Conservation (phyloP, 1,284 basidiomycete species). For the Microbotryum scabiosae region DNA sequence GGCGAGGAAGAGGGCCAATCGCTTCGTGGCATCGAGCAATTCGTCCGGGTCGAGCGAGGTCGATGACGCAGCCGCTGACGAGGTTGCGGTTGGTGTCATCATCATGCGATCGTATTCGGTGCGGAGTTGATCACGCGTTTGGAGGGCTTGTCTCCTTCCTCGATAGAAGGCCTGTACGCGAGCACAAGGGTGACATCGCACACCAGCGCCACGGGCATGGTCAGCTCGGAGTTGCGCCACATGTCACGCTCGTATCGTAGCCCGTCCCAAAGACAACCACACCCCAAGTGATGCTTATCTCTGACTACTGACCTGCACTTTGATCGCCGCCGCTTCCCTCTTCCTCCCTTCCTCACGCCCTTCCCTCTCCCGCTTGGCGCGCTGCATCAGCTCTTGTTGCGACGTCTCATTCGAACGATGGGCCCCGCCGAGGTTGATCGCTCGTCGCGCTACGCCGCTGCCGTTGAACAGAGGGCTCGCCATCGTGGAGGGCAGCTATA, state of each 20-base stretch:
- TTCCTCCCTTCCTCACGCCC: slow-evolving; percentile 53
- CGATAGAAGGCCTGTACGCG: slow-evolving; percentile 36
- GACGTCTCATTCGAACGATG: slow-evolving; percentile 42
- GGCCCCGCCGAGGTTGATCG: slow-evolving; percentile 61
- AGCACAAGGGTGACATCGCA: background rate
- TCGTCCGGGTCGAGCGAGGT: background rate
- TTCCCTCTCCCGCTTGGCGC: slow-evolving; percentile 52
- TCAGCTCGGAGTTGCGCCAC: background rate
- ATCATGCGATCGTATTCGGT: slow-evolving; percentile 45
- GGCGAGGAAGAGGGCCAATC: slow-evolving; percentile 20
- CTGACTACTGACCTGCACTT: slow-evolving; percentile 58
- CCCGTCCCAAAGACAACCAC: background rate
- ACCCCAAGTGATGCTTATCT: background rate
- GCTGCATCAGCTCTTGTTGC: slow-evolving; percentile 51
- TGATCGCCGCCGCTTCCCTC: slow-evolving; percentile 51
- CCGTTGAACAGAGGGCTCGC: slow-evolving; percentile 36
- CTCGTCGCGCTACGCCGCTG: slow-evolving; percentile 45
- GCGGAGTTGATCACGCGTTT: slow-evolving; percentile 45
- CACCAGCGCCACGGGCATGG: background rate
- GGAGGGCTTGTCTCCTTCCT: slow-evolving; percentile 44
- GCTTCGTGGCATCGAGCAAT: slow-evolving; percentile 20
- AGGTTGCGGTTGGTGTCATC: background rate
- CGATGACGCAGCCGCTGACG: background rate
- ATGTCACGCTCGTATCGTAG: background rate
- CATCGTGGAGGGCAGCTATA: too few relatives aligned